phyloP scores from a whole-genome alignment of 345 rosid genomes.

The Linum usitatissimum region DNA sequence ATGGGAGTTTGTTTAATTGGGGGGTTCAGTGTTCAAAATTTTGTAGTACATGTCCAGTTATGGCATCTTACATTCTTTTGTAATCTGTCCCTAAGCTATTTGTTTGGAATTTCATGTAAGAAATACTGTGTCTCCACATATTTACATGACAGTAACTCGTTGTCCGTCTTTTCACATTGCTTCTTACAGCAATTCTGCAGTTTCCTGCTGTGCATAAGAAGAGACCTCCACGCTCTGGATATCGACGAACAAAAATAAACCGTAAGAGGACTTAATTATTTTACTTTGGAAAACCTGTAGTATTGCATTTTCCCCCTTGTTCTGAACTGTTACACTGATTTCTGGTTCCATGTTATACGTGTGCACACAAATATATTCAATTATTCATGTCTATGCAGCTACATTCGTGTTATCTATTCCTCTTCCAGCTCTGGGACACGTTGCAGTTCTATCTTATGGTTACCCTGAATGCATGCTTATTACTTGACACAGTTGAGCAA shows the following conservation, averaged over 20 bases:
- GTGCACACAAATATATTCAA: neutral
- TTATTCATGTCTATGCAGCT: neutral
- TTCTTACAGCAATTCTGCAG: conserved; percentile 76
- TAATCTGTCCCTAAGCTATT: too few species aligned
- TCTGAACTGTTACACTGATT: neutral
- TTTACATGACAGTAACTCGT: neutral
- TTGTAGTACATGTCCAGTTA: too few species aligned
- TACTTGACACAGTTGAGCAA: neutral
- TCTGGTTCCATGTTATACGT: neutral
- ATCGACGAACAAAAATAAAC: conserved; percentile 60
- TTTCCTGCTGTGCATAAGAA: conserved; percentile 71
- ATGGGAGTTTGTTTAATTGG: neutral
- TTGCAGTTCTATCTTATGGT: neutral
- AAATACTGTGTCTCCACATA: too few species aligned
- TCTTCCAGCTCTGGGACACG: neutral
- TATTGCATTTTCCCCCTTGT: neutral
- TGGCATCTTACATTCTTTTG: too few species aligned
- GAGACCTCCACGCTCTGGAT: conserved; percentile 69
- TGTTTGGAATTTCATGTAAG: too few species aligned
- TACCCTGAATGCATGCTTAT: neutral
- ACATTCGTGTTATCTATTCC: neutral
- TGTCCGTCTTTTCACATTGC: conserved; percentile 12
- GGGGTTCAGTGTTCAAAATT: too few species aligned
- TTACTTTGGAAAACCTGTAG: neutral
- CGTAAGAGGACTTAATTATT: conserved; percentile 39